Evolutionary conservation across 495 filamentous ascomycete genomes (phyloP), one percentile per base, ranked within the genome.

Genomic region (Amphirosellinia nigrospora): DNA sequence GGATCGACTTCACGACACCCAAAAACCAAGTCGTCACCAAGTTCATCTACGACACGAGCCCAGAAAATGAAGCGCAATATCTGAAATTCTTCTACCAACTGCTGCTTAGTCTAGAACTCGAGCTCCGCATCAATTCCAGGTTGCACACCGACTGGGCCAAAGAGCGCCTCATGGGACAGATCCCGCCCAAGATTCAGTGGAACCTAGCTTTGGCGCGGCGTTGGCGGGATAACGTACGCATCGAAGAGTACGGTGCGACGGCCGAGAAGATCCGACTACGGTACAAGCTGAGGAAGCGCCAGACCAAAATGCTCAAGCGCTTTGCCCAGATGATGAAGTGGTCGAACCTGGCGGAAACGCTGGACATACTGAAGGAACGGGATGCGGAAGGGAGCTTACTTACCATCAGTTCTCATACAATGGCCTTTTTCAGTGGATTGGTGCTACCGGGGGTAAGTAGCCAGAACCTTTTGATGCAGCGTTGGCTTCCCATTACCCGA

Each of bases 81-180:
- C 83, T 83, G 50, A 87, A 86, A 53, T 92, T 93, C 82, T 93
- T 91, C 77, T 90, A 92, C 79, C 91, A 92, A 77, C 79, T 93
- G 32, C 81, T 93, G 11, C 82, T 93, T 52, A 89, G 89, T 69
- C 82, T 90, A 62, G 91, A 92, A 77, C 80, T 93, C 5, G 87
- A 91, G 70, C 75, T 88, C 46, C 86, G 91, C 23, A 87, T 91
- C 61, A 84, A 87, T 69, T 87, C 84, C 10, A 77, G 78, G 6
- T 77, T 83, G 39, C 86, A 89, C 78, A 74, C 80, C 13, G 83
- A 84, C 2, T 81, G 79, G 70, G 84, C 87, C 4, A 89, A 87
- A 69, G 83, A 86, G 66, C 85, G 85, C 68, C 82, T 89, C 30
- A 80, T 90, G 39, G 69, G 73, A 36, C 86, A 86, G 66, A 86